These are phyloP conservation scores for Vitis rotundifolia DNA, from an alignment of 164 flowering plant species.

Conservation along the genomic window DNA sequence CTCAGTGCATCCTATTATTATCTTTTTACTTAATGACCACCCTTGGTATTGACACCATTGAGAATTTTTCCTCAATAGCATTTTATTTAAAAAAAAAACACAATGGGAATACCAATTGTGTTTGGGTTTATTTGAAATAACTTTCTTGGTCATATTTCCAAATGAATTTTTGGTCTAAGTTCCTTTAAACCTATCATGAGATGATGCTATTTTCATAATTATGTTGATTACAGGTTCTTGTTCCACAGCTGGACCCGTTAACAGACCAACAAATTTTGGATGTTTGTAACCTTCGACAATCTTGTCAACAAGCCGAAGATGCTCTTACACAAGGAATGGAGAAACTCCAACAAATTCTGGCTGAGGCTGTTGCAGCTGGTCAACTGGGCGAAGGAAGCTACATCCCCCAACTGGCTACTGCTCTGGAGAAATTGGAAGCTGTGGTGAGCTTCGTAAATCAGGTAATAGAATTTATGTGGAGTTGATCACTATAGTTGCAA, in stretches of 20 bases:
- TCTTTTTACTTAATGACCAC: too few species aligned
- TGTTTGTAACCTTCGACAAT: conserved; percentile 56
- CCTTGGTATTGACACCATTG: too few species aligned
- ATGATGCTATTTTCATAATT: neutral
- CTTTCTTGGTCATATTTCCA: too few species aligned
- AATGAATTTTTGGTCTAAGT: too few species aligned
- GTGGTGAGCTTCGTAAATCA: conserved; percentile 72
- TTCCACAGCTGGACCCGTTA: conserved; percentile 68
- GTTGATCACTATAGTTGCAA: too few species aligned
- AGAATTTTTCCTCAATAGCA: too few species aligned
- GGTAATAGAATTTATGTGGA: conserved; percentile 33
- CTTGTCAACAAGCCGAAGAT: conserved; percentile 97
- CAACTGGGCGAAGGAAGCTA: conserved; percentile 54
- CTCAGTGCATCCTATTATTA: too few species aligned
- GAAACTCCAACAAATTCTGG: conserved; percentile 66
- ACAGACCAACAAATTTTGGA: conserved; percentile 61
- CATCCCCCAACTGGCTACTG: conserved; percentile 53
- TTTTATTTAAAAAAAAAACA: too few species aligned
- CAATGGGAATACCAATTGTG: too few species aligned
- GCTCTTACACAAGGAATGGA: conserved; percentile 96
- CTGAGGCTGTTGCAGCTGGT: conserved; percentile 59
- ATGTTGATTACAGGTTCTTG: conserved; percentile 62
- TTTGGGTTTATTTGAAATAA: too few species aligned
- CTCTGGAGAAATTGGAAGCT: conserved; percentile 74
- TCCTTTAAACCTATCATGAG: neutral